A percentile compares a stretch with the other conserved stretches of the same genome.
These are phyloP conservation scores for Fragaria iinumae DNA, from an alignment of 306 rosid genomes.

Conservation along the genomic window DNA sequence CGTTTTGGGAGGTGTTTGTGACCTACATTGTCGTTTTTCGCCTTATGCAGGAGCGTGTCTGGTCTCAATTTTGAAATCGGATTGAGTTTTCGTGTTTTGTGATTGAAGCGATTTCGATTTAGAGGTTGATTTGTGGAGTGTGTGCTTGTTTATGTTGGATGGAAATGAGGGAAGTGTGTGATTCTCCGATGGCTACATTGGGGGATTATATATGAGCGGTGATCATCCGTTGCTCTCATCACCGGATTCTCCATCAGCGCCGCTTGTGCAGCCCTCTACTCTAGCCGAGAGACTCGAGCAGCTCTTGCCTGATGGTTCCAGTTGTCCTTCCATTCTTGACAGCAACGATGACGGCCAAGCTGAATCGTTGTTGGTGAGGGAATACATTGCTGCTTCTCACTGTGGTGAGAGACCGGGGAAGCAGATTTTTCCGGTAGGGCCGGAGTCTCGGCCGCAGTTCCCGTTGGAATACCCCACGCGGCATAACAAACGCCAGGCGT, in stretches of 20 bases:
- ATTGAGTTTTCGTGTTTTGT: conserved; percentile 4
- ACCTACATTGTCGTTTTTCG: conserved; percentile 14
- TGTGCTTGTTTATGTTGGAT: conserved; percentile 16
- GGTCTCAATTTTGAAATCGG: background rate
- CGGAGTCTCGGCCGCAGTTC: conserved; percentile 37
- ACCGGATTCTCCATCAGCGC: conserved; percentile 38
- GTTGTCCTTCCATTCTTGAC: conserved; percentile 33
- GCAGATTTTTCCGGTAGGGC: conserved; percentile 27
- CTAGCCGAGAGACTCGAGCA: conserved; percentile 22
- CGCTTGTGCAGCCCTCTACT: conserved; percentile 23
- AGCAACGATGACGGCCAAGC: conserved; percentile 32
- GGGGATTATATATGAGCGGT: conserved; percentile 53
- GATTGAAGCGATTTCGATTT: conserved; percentile 1
- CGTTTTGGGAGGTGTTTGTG: background rate
- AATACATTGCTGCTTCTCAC: conserved; percentile 23
- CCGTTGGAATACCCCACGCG: conserved; percentile 60
- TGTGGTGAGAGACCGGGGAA: conserved; percentile 22
- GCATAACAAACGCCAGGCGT: conserved; percentile 42
- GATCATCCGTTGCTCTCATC: conserved; percentile 54
- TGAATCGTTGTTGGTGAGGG: conserved; percentile 27
- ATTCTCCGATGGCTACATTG: conserved; percentile 40
- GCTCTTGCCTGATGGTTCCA: conserved; percentile 33
- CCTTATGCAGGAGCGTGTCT: background rate
- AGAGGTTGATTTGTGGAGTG: background rate
- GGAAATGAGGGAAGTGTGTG: conserved; percentile 15